Conservation (phyloP, 805 yeast species). For the Kluyveromyces nonfermentans region DNA sequence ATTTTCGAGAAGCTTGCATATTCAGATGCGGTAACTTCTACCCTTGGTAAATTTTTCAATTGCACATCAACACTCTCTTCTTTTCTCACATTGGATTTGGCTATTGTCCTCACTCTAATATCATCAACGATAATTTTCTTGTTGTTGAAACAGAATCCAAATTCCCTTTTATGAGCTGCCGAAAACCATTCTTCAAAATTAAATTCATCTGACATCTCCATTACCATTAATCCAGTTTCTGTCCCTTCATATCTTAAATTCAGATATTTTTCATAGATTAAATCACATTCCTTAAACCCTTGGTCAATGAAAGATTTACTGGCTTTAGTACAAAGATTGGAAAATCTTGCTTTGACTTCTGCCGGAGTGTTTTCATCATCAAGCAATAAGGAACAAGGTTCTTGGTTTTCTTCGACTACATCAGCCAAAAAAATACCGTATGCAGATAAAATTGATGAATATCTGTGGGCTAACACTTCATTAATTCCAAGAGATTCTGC, state of each 20-base stretch:
- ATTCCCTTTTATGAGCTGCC: conserved; percentile 54
- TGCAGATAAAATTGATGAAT: conserved; percentile 78
- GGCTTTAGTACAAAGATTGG: conserved; percentile 36
- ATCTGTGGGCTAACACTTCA: conserved; percentile 64
- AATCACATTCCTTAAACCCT: conserved; percentile 39
- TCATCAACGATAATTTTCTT: conserved; percentile 60
- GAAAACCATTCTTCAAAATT: conserved; percentile 40
- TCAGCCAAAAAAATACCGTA: conserved; percentile 86
- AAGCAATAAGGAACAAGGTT: conserved; percentile 49
- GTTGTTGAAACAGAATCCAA: conserved; percentile 56
- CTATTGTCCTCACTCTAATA: conserved; percentile 64
- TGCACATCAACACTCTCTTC: conserved; percentile 46
- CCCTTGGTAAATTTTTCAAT: conserved; percentile 29
- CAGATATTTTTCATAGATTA: conserved; percentile 53
- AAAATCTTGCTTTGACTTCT: conserved; percentile 38
- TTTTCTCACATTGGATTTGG: conserved; percentile 39
- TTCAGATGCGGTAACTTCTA: conserved; percentile 18
- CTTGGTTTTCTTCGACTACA: conserved; percentile 71
- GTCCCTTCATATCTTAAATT: conserved; percentile 82
- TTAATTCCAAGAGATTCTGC: conserved; percentile 63
- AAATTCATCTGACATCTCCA: conserved; percentile 17
- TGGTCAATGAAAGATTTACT: conserved; percentile 37
- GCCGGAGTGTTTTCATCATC: conserved; percentile 21
- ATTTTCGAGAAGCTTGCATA: conserved; percentile 32
- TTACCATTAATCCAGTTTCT: conserved; percentile 79